Conservation (phyloP, 306 rosid genomes). For the Lablab purpureus region DNA sequence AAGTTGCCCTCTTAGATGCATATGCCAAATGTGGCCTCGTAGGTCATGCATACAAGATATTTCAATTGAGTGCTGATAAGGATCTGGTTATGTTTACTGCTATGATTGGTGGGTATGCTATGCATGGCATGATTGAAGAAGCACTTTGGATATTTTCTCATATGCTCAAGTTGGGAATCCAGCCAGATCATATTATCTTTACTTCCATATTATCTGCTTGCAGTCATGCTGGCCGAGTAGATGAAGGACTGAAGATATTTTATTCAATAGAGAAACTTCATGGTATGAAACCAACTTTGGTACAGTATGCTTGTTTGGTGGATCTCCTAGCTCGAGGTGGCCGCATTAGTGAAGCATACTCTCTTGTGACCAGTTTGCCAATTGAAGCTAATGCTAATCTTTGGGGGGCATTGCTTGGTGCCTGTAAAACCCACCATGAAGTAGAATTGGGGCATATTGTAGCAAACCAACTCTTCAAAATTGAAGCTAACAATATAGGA, state of each 20-base stretch:
- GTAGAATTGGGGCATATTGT: constrained; percentile 74
- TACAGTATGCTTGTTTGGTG: constrained; percentile 86
- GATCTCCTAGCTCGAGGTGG: constrained; percentile 91
- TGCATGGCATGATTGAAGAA: constrained; percentile 86
- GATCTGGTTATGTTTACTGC: constrained; percentile 92
- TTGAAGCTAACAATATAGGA: constrained; percentile 71
- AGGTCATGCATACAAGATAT: constrained; percentile 65
- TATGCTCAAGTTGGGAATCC: constrained; percentile 72
- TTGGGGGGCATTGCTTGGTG: constrained; percentile 88
- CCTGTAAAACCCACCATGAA: constrained; percentile 79
- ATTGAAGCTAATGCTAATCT: constrained; percentile 73
- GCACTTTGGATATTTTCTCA: constrained; percentile 67
- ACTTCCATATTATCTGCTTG: constrained; percentile 84
- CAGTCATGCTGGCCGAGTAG: constrained; percentile 82
- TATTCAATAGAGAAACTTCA: constrained; percentile 67
- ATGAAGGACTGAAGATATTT: constrained; percentile 81
- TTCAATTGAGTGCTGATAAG: constrained; percentile 60
- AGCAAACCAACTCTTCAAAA: constrained; percentile 69
- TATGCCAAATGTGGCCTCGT: constrained; percentile 85
- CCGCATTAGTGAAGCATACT: constrained; percentile 66
- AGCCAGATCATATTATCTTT: constrained; percentile 75
- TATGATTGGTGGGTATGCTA: constrained; percentile 84
- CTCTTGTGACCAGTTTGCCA: constrained; percentile 71
- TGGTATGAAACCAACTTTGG: constrained; percentile 79
- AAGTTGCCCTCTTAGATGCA: constrained; percentile 79